Evolutionary conservation across 2,329 filamentous ascomycete genomes (phyloP), one percentile per base, ranked within the genome.

Genomic region (Colletotrichum australisinense): DNA sequence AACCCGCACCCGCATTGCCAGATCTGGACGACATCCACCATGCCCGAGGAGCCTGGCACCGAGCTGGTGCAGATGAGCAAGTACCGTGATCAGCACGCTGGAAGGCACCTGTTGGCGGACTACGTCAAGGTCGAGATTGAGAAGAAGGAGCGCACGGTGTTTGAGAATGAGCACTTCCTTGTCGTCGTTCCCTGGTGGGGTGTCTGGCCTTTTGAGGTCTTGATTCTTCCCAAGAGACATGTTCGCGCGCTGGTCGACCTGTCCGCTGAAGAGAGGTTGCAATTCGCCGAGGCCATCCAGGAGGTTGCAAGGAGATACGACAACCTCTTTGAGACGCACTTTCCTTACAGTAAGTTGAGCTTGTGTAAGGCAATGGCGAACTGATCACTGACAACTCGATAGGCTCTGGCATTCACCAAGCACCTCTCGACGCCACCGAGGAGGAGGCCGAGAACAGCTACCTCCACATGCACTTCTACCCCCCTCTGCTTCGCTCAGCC

Each of bases 1-100:
- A 99, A 99, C 82, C 97, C 97, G 1, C 97, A 99, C 82, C 97
- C 97, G 0, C 97, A 99, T 84, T 96, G 97, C 72, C 97, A 99
- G 83, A 89, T 98, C 75, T 99, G 97, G 97, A 97, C 95, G 2
- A 97, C 95, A 0, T 98, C 94, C 26, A 93, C 92, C 7, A 86
- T 98, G 77, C 97, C 97, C 0, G 95, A 98, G 81, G 97, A 99
- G 83, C 95, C 95, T 0, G 90, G 89, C 1, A 89, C 93, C 55
- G 97, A 99, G 83, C 85, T 98, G 24, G 85, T 87, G 55, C 92
- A 97, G 78, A 88, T 98, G 87, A 86, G 89, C 78, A 93, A 93
- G 80, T 98, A 99, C 83, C 90, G 91, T 57, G 83, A 84, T 16
- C 90, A 94, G 77, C 91, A 98, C 78, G 86, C 85, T 8, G 94